These are phyloP conservation scores for Capsicum pubescens DNA, from an alignment of 257 asterid species.

Conservation along the genomic window DNA sequence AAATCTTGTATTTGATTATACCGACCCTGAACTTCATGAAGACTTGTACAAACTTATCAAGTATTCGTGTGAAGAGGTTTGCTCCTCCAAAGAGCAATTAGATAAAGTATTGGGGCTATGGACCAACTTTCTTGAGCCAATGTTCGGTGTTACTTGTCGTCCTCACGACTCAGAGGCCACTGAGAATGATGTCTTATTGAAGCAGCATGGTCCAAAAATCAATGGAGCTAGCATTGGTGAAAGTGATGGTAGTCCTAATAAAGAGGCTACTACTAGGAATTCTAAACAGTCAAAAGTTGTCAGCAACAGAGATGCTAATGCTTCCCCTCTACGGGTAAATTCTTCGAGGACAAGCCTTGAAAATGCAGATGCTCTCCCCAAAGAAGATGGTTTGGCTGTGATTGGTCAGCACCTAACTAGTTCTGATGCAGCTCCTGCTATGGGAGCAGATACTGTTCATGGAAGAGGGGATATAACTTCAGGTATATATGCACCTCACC, in stretches of 20 bases:
- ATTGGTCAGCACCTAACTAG: conserved; percentile 53
- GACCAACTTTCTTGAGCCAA: conserved; percentile 86
- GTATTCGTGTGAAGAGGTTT: conserved; percentile 93
- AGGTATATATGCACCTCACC: conserved; percentile 39
- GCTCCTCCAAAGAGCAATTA: conserved; percentile 88
- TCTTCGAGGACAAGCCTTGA: conserved; percentile 50
- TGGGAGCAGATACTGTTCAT: conserved; percentile 54
- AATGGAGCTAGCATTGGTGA: conserved; percentile 48
- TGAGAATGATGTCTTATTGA: conserved; percentile 60
- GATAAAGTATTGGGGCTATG: conserved; percentile 83
- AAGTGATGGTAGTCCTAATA: conserved; percentile 66
- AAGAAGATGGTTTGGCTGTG: conserved; percentile 51
- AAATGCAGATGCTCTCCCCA: conserved; percentile 50
- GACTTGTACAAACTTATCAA: conserved; percentile 79
- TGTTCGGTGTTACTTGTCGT: conserved; percentile 72
- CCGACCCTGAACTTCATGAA: conserved; percentile 79
- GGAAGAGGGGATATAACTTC: conserved; percentile 48
- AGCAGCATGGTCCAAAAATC: conserved; percentile 43
- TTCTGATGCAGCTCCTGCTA: conserved; percentile 47
- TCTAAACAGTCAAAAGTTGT: conserved; percentile 56
- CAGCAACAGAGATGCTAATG: conserved; percentile 61
- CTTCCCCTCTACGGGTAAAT: conserved; percentile 53
- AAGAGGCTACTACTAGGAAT: conserved; percentile 48
- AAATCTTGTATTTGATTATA: conserved; percentile 77
- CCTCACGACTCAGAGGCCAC: conserved; percentile 49